Evolutionary conservation across 305 asterid genomes (phyloP), one percentile per base, ranked within the genome.

Genomic region (Euphrasia arctica): DNA sequence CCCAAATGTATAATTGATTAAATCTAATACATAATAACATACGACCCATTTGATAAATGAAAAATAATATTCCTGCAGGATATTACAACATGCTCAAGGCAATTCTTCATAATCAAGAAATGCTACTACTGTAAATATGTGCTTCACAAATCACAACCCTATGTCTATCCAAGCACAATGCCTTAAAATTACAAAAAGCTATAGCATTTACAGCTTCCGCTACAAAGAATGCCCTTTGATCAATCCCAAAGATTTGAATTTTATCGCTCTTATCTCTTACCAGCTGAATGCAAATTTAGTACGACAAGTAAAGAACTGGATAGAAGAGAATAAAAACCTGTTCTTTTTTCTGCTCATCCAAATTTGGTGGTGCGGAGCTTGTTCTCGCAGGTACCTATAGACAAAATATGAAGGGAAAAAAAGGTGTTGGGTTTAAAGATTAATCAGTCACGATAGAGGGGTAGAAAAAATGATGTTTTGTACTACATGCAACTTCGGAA

Each of bases 311-410:
- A 49, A 66, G 56, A 62, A 49, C 56, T 49, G 65, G 68, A 49
- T 29, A 61, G 12, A 57, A 65, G 48, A 81, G 66, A 71, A 66
- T 22, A 64, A 87, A 45, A 66, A 88, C 97, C 99, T 85, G 95
- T 51, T 77, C 88, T 36, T 80, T 83, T 72, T 79, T 88, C 76
- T 92, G 98, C 82, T 90, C 98, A 70, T 85, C 97, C 83, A 92
- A 75, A 79, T 83, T 90, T 15, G 98, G 98, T 45, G 98, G 97
- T 61, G 98, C 98, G 31, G 98, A 90, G 82, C 89, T 90, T 70
- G 98, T 93, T 66, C 97, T 75, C 29, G 95, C 85, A 62, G 97
- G 99, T 62, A 88, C 75, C 98, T 91, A 68, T 14, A 58, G 4
- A 67, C 13, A 72, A 9, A 42, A 43, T 48, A 57, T 10, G n/a